Conservation (phyloP, 306 rosid genomes). For the Malus fusca region DNA sequence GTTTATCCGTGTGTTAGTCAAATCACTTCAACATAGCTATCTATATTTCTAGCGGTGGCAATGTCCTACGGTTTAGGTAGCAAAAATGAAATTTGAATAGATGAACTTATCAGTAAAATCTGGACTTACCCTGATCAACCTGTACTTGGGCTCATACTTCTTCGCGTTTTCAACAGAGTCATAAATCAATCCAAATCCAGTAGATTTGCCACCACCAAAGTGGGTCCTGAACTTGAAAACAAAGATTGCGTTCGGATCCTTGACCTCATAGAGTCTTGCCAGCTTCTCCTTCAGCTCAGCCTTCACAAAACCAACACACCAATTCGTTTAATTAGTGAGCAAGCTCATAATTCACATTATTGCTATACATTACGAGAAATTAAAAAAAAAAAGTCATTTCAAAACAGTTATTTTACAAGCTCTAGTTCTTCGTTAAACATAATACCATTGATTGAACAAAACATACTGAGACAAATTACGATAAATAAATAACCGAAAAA, state of each 20-base stretch:
- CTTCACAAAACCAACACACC: constrained; percentile 19
- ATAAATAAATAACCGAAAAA: too few relatives aligned
- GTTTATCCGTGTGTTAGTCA: neutral
- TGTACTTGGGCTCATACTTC: constrained; percentile 89
- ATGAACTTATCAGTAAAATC: neutral
- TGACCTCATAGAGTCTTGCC: constrained; percentile 64
- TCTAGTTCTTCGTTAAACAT: neutral
- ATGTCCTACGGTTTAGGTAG: neutral
- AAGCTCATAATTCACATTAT: neutral
- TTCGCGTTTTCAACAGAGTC: constrained; percentile 84
- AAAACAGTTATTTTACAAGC: too few relatives aligned
- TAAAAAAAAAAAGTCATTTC: too few relatives aligned
- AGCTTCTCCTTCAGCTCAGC: constrained; percentile 93
- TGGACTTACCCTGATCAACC: constrained; percentile 77
- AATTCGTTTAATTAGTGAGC: neutral
- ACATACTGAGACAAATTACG: neutral
- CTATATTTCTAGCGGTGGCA: neutral
- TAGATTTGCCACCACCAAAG: constrained; percentile 95
- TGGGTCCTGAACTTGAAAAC: constrained; percentile 86
- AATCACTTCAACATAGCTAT: neutral
- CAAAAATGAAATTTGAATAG: neutral
- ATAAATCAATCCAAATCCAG: constrained; percentile 89
- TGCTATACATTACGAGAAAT: too few relatives aligned
- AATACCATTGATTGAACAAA: too few relatives aligned
- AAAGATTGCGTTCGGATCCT: constrained; percentile 71